A percentile compares a stretch with the other conserved stretches of the same genome.
Evolutionary conservation across 2,329 filamentous ascomycete genomes (phyloP).

Genomic region (Aspergillus latus): DNA sequence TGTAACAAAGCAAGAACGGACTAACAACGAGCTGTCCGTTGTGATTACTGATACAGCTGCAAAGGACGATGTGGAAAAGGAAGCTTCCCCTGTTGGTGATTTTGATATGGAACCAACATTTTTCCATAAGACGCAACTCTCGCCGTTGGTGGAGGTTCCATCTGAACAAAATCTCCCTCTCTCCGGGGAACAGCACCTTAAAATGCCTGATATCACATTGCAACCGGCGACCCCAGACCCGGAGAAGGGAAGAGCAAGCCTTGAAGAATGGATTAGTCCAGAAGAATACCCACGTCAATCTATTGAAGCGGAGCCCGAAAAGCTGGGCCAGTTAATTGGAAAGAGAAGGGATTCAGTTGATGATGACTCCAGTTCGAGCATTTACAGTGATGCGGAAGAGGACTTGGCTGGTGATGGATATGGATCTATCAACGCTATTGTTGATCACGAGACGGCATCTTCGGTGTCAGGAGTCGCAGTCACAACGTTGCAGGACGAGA

Average conservation of each 20-base stretch:
- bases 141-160: conserved; percentile 13
- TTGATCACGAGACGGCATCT: conserved; percentile 19
- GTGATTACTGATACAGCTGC: conserved; percentile 2
- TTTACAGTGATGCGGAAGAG: conserved; percentile 50
- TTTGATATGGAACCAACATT: background rate
- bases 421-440: conserved; percentile 52
- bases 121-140: conserved; percentile 1
- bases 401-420: conserved; percentile 46
- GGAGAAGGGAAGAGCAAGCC: conserved; percentile 38
- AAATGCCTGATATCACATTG: conserved; percentile 45
- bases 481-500: background rate
- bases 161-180: conserved; percentile 8
- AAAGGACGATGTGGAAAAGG: conserved; percentile 4
- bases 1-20: conserved; percentile 1
- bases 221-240: conserved; percentile 50
- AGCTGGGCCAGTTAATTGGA: conserved; percentile 2
- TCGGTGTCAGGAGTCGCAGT: background rate
- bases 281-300: conserved; percentile 56
- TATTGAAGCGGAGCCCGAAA: conserved; percentile 22
- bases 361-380: conserved; percentile 44
- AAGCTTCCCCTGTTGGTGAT: conserved; percentile 1
- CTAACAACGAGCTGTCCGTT: background rate
- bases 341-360: conserved; percentile 24
- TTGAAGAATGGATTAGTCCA: conserved; percentile 54
- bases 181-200: conserved; percentile 15